phyloP scores from a whole-genome alignment of 1,139 yeast species.

The Suhomyces atakaporum region DNA sequence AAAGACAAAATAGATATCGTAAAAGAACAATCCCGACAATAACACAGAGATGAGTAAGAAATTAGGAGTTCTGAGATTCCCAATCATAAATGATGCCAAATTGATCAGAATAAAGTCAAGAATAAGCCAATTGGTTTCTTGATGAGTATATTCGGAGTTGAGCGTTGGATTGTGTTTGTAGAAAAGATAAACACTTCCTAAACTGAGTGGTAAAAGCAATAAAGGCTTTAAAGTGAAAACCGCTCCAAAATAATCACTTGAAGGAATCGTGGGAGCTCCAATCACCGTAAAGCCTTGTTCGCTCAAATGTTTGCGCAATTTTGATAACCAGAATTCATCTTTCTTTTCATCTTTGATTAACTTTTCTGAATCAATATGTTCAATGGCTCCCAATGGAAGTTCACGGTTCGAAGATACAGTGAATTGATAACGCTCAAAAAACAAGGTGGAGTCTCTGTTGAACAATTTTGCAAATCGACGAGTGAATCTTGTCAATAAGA shows the following conservation, averaged over 20 bases:
- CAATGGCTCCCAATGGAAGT: conserved; percentile 26
- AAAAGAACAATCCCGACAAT: conserved; percentile 53
- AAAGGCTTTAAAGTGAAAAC: conserved; percentile 38
- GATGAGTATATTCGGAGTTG: conserved; percentile 13
- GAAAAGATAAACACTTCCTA: conserved; percentile 21
- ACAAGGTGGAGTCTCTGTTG: conserved; percentile 10
- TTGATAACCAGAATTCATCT: conserved; percentile 20
- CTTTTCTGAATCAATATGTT: conserved; percentile 16
- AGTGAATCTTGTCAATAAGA: conserved; percentile 4
- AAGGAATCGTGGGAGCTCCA: conserved; percentile 20
- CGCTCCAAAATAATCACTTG: conserved; percentile 26
- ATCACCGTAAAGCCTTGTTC: conserved; percentile 20
- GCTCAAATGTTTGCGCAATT: conserved; percentile 18
- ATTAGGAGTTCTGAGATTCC: conserved; percentile 31
- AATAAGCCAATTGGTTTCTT: conserved; percentile 29
- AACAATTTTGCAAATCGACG: conserved; percentile 9
- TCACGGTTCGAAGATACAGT: conserved; percentile 21
- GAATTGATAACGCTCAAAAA: conserved; percentile 24
- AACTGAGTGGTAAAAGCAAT: conserved; percentile 24
- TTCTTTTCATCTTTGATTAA: conserved; percentile 10
- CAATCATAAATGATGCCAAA: conserved; percentile 39
- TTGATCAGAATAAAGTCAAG: conserved; percentile 37
- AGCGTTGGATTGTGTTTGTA: conserved; percentile 25
- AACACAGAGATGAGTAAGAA: conserved; percentile 49
- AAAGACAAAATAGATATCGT: conserved; percentile 70